Percentiles rank a stretch among this genome's conserved stretches.
phyloP scores from a whole-genome alignment of 2,329 filamentous ascomycete species.

The Beauveria sp. region DNA sequence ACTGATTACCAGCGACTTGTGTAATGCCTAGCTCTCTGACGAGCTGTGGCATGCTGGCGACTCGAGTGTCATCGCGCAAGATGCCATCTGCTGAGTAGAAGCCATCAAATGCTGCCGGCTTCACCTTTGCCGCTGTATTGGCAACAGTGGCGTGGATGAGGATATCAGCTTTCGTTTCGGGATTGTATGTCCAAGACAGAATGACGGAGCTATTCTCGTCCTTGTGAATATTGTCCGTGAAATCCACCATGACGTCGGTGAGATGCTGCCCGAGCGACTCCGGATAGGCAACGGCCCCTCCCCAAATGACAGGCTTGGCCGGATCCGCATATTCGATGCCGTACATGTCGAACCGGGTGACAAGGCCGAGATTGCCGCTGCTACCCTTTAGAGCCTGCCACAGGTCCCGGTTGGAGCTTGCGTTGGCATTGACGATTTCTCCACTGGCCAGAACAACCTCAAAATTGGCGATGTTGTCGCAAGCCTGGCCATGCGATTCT shows the following conservation, averaged over 20 bases:
- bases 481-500: slow-evolving; percentile 28
- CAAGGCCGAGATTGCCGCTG: too few relatives aligned
- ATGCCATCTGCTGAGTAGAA: slow-evolving; percentile 13
- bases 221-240: slow-evolving; percentile 22
- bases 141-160: neutral
- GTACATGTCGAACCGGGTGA: too few relatives aligned
- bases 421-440: too few relatives aligned
- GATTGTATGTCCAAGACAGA: slow-evolving; percentile 25
- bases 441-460: slow-evolving; percentile 35
- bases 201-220: slow-evolving; percentile 27
- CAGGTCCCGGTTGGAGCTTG: too few relatives aligned
- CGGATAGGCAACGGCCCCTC: neutral
- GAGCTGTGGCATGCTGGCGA: slow-evolving; percentile 12
- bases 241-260: slow-evolving; percentile 25
- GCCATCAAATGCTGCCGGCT: neutral
- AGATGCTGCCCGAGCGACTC: slow-evolving; percentile 10
- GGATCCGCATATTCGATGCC: too few relatives aligned
- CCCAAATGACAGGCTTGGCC: slow-evolving; percentile 21
- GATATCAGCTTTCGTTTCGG: neutral
- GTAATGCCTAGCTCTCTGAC: too few relatives aligned
- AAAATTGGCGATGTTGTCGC: slow-evolving; percentile 34
- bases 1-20: too few relatives aligned
- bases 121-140: neutral
- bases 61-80: slow-evolving; percentile 20
- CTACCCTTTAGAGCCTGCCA: too few relatives aligned